Evolutionary conservation across 768 basidiomycete species (phyloP).

Genomic region (Leccinum rimulosum): DNA sequence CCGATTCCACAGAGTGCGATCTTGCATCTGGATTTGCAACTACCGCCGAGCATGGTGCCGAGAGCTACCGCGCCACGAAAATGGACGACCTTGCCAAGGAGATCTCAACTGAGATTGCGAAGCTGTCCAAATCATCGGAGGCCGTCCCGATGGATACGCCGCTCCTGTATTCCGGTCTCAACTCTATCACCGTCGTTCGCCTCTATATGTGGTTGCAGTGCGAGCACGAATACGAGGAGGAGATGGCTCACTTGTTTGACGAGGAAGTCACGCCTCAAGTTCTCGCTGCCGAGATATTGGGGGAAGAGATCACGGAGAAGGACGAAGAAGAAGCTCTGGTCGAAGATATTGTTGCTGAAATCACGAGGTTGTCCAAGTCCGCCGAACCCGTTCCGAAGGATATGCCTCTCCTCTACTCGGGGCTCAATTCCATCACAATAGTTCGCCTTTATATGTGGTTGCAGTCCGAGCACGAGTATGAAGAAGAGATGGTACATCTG

Average conservation of each 20-base stretch:
- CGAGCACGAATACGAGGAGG: slow-evolving; percentile 30
- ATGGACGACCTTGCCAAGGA: slow-evolving; percentile 28
- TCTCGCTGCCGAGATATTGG: slow-evolving; percentile 31
- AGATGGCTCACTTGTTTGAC: slow-evolving; percentile 30
- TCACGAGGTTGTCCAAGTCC: slow-evolving; percentile 31
- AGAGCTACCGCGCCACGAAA: not conserved
- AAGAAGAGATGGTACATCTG: slow-evolving; percentile 30
- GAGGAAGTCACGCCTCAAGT: slow-evolving; percentile 29
- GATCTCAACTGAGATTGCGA: slow-evolving; percentile 34
- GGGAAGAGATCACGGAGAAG: slow-evolving; percentile 9
- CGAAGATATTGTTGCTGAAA: slow-evolving; percentile 33
- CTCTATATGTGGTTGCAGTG: slow-evolving; percentile 36
- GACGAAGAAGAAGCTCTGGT: slow-evolving; percentile 13
- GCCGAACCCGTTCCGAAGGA: slow-evolving; percentile 29
- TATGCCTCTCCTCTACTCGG: slow-evolving; percentile 33
- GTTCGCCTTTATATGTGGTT: slow-evolving; percentile 33
- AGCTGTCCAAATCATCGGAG: slow-evolving; percentile 26
- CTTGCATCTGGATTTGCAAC: too few relatives aligned
- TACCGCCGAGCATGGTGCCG: not conserved
- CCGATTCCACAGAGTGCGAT: not conserved
- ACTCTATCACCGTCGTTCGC: slow-evolving; percentile 29
- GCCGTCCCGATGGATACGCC: slow-evolving; percentile 30
- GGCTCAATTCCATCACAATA: slow-evolving; percentile 32
- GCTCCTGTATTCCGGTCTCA: slow-evolving; percentile 33
- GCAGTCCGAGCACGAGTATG: slow-evolving; percentile 31